These are phyloP conservation scores for Anastatica hierochuntica DNA, from an alignment of 345 rosid genomes.

Conservation along the genomic window DNA sequence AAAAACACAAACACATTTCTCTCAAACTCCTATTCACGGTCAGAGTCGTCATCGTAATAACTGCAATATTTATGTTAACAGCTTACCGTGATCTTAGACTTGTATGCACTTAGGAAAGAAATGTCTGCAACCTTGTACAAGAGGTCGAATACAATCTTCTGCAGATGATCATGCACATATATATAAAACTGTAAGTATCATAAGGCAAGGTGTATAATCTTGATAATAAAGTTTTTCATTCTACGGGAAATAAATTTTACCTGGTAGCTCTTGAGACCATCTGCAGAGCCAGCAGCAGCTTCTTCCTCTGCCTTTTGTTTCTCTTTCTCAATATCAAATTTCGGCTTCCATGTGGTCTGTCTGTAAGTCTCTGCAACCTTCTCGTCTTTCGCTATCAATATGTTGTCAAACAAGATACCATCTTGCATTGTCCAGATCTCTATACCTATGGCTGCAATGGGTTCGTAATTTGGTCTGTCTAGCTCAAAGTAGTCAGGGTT, in stretches of 20 bases:
- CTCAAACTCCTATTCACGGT: background rate
- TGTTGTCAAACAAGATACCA: conserved; percentile 64
- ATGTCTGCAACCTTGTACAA: conserved; percentile 62
- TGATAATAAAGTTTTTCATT: too few species aligned
- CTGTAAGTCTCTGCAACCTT: conserved; percentile 41
- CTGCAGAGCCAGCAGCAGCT: conserved; percentile 29
- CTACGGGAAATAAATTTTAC: conserved; percentile 8
- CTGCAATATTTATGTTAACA: background rate
- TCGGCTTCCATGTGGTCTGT: conserved; percentile 49
- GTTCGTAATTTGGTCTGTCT: conserved; percentile 56
- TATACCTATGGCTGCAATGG: conserved; percentile 73
- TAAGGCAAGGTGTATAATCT: too few species aligned
- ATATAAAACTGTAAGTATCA: background rate
- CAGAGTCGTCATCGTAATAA: background rate
- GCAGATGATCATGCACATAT: conserved; percentile 4
- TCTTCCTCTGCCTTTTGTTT: conserved; percentile 62
- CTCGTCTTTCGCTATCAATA: conserved; percentile 55
- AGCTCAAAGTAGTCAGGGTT: conserved; percentile 69
- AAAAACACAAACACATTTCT: background rate
- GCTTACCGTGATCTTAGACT: conserved; percentile 45
- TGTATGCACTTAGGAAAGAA: conserved; percentile 49
- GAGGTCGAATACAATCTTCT: conserved; percentile 53
- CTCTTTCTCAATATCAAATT: conserved; percentile 55
- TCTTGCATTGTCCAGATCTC: conserved; percentile 96
- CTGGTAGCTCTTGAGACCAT: conserved; percentile 32